Conservation (phyloP, 805 yeast species). For the Sugiyamaella floridensis region DNA sequence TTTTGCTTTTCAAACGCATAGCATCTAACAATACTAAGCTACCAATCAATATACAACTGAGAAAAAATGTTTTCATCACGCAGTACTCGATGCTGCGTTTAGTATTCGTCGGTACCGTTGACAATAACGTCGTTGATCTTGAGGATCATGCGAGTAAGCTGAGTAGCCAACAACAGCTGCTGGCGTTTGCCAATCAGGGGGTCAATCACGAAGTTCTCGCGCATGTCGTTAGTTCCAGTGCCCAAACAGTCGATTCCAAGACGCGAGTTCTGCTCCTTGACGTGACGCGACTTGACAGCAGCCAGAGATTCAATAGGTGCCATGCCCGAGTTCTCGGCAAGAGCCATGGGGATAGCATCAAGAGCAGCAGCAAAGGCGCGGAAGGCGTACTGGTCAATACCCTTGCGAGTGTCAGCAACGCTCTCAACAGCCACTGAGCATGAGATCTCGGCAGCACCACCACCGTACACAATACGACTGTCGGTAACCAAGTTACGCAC, state of each 20-base stretch:
- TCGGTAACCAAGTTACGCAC: constrained; percentile 92
- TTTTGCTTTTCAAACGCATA: too few species aligned
- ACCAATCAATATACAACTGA: neutral
- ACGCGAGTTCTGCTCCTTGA: constrained; percentile 58
- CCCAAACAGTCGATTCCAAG: constrained; percentile 95
- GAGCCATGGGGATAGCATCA: constrained; percentile 86
- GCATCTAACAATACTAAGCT: too few species aligned
- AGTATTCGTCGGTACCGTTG: constrained; percentile 65
- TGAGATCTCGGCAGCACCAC: constrained; percentile 96
- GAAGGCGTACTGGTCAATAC: constrained; percentile 97
- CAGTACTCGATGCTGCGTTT: neutral
- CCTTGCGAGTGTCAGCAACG: constrained; percentile 87
- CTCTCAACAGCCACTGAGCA: constrained; percentile 86
- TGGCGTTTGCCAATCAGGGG: constrained; percentile 97
- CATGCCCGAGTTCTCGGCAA: constrained; percentile 95
- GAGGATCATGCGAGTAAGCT: constrained; percentile 93
- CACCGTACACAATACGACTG: constrained; percentile 95
- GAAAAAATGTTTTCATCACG: neutral
- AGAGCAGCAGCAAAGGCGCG: constrained; percentile 88
- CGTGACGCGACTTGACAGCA: constrained; percentile 74
- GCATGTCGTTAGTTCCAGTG: constrained; percentile 84
- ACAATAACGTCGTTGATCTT: constrained; percentile 95
- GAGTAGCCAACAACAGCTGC: constrained; percentile 92
- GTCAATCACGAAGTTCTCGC: constrained; percentile 87
- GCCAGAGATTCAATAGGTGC: constrained; percentile 90